Percentiles rank a stretch among this genome's conserved stretches.
Evolutionary conservation across 768 basidiomycete genomes (phyloP).

Genomic region (Tylopilus vinaceipallidus): DNA sequence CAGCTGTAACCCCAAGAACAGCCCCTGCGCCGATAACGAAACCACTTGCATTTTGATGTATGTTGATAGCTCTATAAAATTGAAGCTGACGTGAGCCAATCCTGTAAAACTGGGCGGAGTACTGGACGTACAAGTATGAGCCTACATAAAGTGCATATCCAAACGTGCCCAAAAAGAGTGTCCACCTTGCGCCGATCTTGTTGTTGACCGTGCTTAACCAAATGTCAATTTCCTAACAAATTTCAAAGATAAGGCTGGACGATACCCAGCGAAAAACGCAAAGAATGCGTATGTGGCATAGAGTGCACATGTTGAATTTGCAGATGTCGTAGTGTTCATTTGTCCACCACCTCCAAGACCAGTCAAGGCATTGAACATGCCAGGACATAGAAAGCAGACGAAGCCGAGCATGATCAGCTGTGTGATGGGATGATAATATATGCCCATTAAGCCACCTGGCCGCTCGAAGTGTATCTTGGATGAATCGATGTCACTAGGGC

Average conservation of each 20-base stretch:
- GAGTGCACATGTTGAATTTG: conserved; percentile 67
- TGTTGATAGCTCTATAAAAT: conserved; percentile 56
- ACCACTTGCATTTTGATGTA: conserved; percentile 54
- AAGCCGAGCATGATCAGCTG: conserved; percentile 66
- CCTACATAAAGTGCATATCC: conserved; percentile 77
- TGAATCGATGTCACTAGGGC: background rate
- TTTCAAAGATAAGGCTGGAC: background rate
- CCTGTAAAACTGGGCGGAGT: background rate
- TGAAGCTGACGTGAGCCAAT: background rate
- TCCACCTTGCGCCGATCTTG: conserved; percentile 65
- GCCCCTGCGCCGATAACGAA: conserved; percentile 73
- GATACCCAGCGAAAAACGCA: conserved; percentile 67
- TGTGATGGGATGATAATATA: conserved; percentile 57
- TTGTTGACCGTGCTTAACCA: conserved; percentile 69
- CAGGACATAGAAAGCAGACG: conserved; percentile 56
- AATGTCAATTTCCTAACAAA: background rate
- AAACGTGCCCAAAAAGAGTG: conserved; percentile 65
- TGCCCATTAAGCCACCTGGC: conserved; percentile 48
- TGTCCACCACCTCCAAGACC: conserved; percentile 80
- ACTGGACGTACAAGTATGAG: conserved; percentile 55
- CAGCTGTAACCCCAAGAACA: conserved; percentile 66
- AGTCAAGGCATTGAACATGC: conserved; percentile 75
- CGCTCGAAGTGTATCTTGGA: conserved; percentile 36
- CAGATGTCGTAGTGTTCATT: conserved; percentile 58
- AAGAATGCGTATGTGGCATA: conserved; percentile 58